Percentiles rank a stretch among this genome's conserved stretches.
Evolutionary conservation across 371 early-diverging fungal species (phyloP).

Genomic region (Quaeritorhiza haematococci): DNA sequence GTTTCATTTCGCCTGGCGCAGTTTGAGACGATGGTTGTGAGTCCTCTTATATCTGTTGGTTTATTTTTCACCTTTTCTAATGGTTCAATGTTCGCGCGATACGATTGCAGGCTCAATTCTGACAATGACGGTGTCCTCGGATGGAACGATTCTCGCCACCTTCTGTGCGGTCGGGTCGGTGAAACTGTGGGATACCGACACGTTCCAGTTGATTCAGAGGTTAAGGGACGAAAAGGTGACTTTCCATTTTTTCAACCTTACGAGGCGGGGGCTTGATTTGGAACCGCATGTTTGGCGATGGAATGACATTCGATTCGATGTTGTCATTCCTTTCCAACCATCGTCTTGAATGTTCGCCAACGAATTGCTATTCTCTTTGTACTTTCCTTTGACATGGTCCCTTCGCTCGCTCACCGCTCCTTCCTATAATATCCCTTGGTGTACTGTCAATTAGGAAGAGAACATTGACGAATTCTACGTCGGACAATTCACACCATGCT

Average conservation of each 20-base stretch:
- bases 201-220: slow-evolving; percentile 60
- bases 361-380: too few species aligned
- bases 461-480: slow-evolving; percentile 88
- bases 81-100: too few species aligned
- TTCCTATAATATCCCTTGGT: background rate
- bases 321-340: too few species aligned
- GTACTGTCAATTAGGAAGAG: slow-evolving; percentile 40
- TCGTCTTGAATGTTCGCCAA: too few species aligned
- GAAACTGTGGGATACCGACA: slow-evolving; percentile 74
- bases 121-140: slow-evolving; percentile 73
- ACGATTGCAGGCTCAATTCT: slow-evolving; percentile 45
- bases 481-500: slow-evolving; percentile 62
- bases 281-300: too few species aligned
- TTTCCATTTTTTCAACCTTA: background rate
- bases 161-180: slow-evolving; percentile 76
- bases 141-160: slow-evolving; percentile 77
- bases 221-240: slow-evolving; percentile 61
- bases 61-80: too few species aligned
- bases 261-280: background rate
- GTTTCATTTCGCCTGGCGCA: too few species aligned
- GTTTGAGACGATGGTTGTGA: too few species aligned
- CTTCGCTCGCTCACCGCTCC: background rate
- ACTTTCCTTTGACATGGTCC: too few species aligned
- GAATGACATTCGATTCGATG: too few species aligned
- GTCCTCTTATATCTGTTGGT: too few species aligned